Conservation (phyloP, 2,329 filamentous ascomycete genomes). For the Aspergillus hiratsukae region DNA sequence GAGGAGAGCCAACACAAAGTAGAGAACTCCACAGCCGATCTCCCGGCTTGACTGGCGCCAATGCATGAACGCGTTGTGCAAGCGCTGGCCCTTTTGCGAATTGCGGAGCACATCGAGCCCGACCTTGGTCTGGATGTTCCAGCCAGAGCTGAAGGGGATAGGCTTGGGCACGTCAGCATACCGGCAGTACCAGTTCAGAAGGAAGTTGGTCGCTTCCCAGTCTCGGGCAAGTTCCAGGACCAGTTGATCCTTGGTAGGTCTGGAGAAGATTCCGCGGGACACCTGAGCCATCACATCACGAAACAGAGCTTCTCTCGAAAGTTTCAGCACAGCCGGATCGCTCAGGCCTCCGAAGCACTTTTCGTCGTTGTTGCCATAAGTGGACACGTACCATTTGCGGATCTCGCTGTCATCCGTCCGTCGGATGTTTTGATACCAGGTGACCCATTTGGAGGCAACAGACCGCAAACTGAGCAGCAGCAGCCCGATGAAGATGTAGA, state of each 20-base stretch:
- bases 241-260: slow-evolving; percentile 41
- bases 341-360: slow-evolving; percentile 44
- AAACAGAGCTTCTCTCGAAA: slow-evolving; percentile 45
- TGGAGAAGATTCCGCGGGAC: slow-evolving; percentile 41
- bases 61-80: slow-evolving; percentile 55
- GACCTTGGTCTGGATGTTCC: slow-evolving; percentile 55
- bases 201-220: slow-evolving; percentile 51
- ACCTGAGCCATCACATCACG: slow-evolving; percentile 45
- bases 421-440: slow-evolving; percentile 46
- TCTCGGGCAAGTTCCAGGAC: slow-evolving; percentile 49
- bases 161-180: slow-evolving; percentile 46
- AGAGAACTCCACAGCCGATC: slow-evolving; percentile 51
- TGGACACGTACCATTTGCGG: slow-evolving; percentile 36
- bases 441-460: slow-evolving; percentile 55
- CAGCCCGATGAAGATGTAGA: slow-evolving; percentile 50
- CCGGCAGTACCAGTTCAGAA: slow-evolving; percentile 52
- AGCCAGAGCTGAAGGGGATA: slow-evolving; percentile 53
- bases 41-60: slow-evolving; percentile 55
- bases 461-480: slow-evolving; percentile 52
- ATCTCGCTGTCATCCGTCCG: slow-evolving; percentile 37
- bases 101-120: slow-evolving; percentile 50
- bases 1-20: slow-evolving; percentile 52
- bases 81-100: slow-evolving; percentile 51
- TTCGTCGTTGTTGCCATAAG: slow-evolving; percentile 28
- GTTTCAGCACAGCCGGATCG: slow-evolving; percentile 46